These are phyloP conservation scores for Porogramme epimiltina DNA, from an alignment of 1,284 basidiomycete genomes.

Conservation along the genomic window DNA sequence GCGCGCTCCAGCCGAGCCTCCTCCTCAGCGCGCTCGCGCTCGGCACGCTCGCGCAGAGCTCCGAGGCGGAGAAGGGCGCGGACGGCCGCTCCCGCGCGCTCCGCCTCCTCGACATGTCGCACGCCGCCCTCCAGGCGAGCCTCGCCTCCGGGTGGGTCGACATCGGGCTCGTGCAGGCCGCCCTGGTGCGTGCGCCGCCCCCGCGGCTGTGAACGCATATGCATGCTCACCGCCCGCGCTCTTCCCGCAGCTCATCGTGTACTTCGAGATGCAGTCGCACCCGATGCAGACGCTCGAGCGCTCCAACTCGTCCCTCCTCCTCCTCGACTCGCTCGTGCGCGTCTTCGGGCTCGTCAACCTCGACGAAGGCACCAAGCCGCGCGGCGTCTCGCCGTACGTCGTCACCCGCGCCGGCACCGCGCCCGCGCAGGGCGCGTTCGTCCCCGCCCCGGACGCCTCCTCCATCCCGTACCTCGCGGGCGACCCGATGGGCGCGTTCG, in stretches of 20 bases:
- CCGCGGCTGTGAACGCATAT: not conserved
- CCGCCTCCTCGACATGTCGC: slow-evolving; percentile 63
- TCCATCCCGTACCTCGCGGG: too few relatives aligned
- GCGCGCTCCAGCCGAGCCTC: slow-evolving; percentile 65
- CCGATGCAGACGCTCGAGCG: slow-evolving; percentile 55
- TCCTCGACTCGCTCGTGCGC: slow-evolving; percentile 69
- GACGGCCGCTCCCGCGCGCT: slow-evolving; percentile 55
- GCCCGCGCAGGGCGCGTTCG: not conserved
- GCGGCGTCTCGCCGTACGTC: slow-evolving; percentile 10
- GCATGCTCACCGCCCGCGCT: too few relatives aligned
- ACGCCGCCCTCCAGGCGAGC: slow-evolving; percentile 67
- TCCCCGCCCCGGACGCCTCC: not conserved
- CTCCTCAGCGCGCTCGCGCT: slow-evolving; percentile 65
- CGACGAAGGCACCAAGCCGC: slow-evolving; percentile 41
- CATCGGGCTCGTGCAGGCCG: slow-evolving; percentile 68
- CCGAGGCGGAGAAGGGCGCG: slow-evolving; percentile 47
- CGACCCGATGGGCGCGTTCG: too few relatives aligned
- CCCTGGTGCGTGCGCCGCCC: slow-evolving; percentile 53
- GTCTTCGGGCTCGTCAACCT: slow-evolving; percentile 53
- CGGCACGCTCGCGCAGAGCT: slow-evolving; percentile 69
- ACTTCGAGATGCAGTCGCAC: slow-evolving; percentile 73
- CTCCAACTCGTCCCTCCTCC: slow-evolving; percentile 52
- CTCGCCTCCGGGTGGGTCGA: slow-evolving; percentile 70
- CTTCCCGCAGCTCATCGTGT: slow-evolving; percentile 54
- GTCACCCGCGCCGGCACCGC: not conserved